Conservation (phyloP, 495 filamentous ascomycete genomes). For the Xylaria cubensis region DNA sequence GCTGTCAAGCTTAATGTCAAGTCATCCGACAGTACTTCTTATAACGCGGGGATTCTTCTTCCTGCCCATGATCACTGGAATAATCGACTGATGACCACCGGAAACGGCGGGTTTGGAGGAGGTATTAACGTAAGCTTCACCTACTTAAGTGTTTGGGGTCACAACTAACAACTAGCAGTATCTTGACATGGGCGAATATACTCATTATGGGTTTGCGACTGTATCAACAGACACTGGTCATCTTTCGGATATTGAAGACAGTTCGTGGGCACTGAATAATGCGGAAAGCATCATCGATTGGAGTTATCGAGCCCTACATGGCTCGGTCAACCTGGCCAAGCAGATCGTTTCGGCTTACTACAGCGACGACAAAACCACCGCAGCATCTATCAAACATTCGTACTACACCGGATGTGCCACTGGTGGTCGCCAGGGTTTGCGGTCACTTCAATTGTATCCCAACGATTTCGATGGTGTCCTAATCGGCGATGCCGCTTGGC, state of each 20-base stretch:
- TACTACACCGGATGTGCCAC: conserved; percentile 63
- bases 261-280: conserved; percentile 54
- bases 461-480: conserved; percentile 69
- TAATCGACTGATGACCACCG: conserved; percentile 26
- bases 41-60: conserved; percentile 57
- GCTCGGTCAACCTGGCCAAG: conserved; percentile 53
- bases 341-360: conserved; percentile 51
- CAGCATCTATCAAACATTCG: conserved; percentile 40
- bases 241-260: conserved; percentile 44
- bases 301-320: conserved; percentile 60
- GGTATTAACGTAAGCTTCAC: conserved; percentile 26
- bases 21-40: conserved; percentile 49
- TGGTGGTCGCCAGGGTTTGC: conserved; percentile 62
- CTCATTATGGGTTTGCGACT: conserved; percentile 57
- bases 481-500: conserved; percentile 57
- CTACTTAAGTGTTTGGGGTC: not conserved
- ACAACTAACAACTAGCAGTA: not conserved
- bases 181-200: conserved; percentile 30
- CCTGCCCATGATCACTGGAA: conserved; percentile 40
- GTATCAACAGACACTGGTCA: conserved; percentile 65
- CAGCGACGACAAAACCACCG: conserved; percentile 24
- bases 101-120: conserved; percentile 30
- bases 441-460: conserved; percentile 55
- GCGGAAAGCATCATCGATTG: conserved; percentile 50
- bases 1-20: conserved; percentile 54